A percentile compares a stretch with the other conserved stretches of the same genome.
Evolutionary conservation across 495 filamentous ascomycete species (phyloP).

Genomic region (Talaromyces wortmannii): DNA sequence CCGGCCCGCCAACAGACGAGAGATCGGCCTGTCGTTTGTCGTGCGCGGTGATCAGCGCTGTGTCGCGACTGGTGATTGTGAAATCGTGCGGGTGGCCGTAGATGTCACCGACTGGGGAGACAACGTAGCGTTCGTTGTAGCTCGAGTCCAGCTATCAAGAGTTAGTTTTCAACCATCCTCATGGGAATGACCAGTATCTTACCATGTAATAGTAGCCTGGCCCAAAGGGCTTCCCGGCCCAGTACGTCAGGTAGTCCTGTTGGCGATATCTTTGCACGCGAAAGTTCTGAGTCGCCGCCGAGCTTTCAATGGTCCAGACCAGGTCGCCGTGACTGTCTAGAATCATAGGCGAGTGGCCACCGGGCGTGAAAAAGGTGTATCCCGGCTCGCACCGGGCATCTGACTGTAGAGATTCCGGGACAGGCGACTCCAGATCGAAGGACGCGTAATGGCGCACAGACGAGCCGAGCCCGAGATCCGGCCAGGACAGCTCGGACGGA

Average conservation of each 20-base stretch:
- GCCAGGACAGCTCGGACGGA: background rate
- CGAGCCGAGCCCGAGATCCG: background rate
- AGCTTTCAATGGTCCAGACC: conserved; percentile 35
- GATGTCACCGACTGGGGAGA: conserved; percentile 25
- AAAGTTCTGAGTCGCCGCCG: conserved; percentile 38
- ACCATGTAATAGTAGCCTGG: conserved; percentile 49
- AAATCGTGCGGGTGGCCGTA: conserved; percentile 39
- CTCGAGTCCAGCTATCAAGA: conserved; percentile 33
- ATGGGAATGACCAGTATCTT: conserved; percentile 4
- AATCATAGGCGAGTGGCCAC: conserved; percentile 40
- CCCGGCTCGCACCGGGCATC: conserved; percentile 29
- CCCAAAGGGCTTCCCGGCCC: conserved; percentile 45
- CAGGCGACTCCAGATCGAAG: conserved; percentile 2
- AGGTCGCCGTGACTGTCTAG: conserved; percentile 35
- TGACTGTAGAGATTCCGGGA: conserved; percentile 21
- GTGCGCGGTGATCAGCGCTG: conserved; percentile 46
- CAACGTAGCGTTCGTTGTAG: conserved; percentile 31
- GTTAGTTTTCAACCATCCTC: background rate
- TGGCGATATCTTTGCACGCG: conserved; percentile 37
- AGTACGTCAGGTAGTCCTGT: conserved; percentile 44
- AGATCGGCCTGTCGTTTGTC: conserved; percentile 38
- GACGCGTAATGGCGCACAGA: background rate
- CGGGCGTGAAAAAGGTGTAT: conserved; percentile 38
- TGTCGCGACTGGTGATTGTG: conserved; percentile 35
- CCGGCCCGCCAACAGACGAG: conserved; percentile 33